Conservation (phyloP, 1,284 basidiomycete species). For the Coriolopsis trogii region DNA sequence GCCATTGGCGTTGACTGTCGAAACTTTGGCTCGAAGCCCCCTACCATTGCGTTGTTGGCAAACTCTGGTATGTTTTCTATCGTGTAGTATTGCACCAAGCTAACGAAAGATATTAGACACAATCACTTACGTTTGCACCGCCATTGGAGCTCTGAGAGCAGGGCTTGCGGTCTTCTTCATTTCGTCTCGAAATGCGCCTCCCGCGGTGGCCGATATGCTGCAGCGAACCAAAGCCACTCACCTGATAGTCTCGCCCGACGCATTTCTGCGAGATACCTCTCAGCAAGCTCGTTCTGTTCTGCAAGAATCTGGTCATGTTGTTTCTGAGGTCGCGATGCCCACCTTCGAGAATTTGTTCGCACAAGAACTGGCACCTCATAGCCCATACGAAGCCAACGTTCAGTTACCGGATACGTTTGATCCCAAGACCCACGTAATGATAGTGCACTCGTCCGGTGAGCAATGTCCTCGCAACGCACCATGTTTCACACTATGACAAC, state of each 20-base stretch:
- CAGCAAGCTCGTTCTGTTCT: neutral
- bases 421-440: neutral
- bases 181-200: conserved; percentile 3
- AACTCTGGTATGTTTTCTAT: neutral
- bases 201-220: conserved; percentile 5
- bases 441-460: conserved; percentile 8
- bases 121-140: neutral
- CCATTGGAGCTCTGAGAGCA: neutral
- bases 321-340: neutral
- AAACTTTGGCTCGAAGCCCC: neutral
- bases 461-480: too few relatives aligned
- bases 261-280: neutral
- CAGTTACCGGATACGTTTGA: neutral
- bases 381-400: neutral
- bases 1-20: neutral
- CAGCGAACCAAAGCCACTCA: neutral
- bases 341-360: conserved; percentile 1
- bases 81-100: too few relatives aligned
- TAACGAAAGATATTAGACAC: too few relatives aligned
- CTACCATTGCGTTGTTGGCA: neutral
- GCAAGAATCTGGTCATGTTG: neutral
- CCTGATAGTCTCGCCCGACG: conserved; percentile 1
- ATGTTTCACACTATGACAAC: neutral
- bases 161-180: conserved; percentile 1
- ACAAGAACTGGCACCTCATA: neutral